Base-by-base conservation (phyloP, 1,284 basidiomycete genomes). In the Pseudomicrostroma phylloplanum region DNA sequence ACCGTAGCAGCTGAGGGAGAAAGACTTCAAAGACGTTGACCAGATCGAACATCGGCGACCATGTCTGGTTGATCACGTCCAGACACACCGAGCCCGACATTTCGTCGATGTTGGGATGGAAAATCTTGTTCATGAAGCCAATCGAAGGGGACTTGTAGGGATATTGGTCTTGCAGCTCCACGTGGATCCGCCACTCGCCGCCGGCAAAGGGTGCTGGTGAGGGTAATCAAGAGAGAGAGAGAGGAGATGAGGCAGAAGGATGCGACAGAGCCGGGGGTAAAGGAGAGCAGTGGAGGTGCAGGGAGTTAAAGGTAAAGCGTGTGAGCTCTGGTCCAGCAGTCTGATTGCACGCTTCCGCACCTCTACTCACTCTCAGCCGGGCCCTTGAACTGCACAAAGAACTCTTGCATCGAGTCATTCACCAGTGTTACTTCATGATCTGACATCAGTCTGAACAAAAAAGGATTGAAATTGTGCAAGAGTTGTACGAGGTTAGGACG, bases 121-220 rank as follows among this genome's bases (percentile, higher is more conserved):
- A 98, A 79, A 98, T 97, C 88, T 96, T 96, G 86, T 98, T 98
- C 91, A 96, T 94, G 82, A 98, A 98, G 0, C 94, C 94, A 73
- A 98, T 98, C 76, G 91, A 94, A 1, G 96, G 94, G 40, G 91
- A 94, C 82, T 98, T 98, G 87, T 90, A 98, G 1, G 94, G 96
- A 78, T 98, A 98, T 80, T 96, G 91, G 75, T 97, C 92, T 3
- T 96, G 94, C n/a, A 98, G 84, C 79, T 98, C 96, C 64, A 98
- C 96, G 76, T 97, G 96, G 65, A 98, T 93, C 85, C 94, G 96
- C 94, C 94, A 98, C 54, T 93, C 89, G 51, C 96, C 94, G 56
- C 90, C 90, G 26, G 89, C 87, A 77, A 97, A 98, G 0, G 93
- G 94, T 53, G 94, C 94, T 97, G 76, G 40, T 19, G 8, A 7